Conservation (phyloP, 805 yeast species). For the Pichia nanzhaoensis region DNA sequence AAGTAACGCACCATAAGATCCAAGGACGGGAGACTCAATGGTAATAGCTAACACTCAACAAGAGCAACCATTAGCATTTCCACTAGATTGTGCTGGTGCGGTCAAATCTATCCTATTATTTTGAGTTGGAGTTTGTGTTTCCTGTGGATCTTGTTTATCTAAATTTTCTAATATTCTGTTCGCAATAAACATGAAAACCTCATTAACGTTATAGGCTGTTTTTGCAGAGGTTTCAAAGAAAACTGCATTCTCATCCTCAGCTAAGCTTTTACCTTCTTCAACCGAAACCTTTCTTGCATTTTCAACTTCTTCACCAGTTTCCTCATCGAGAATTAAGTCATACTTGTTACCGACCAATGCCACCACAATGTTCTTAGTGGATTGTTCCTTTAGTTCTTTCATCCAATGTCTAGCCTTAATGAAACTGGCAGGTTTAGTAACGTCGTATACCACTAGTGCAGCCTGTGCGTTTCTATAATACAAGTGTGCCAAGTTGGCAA, state of each 20-base stretch:
- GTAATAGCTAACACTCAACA: slow-evolving; percentile 27
- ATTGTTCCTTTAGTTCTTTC: slow-evolving; percentile 90
- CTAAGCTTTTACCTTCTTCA: slow-evolving; percentile 81
- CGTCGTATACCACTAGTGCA: slow-evolving; percentile 91
- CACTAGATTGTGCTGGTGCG: slow-evolving; percentile 23
- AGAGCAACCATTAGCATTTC: slow-evolving; percentile 26
- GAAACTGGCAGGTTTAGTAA: slow-evolving; percentile 91
- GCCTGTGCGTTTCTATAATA: slow-evolving; percentile 97
- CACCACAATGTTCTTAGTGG: slow-evolving; percentile 82
- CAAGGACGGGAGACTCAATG: too few species aligned
- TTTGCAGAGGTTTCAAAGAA: slow-evolving; percentile 96
- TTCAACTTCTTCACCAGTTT: slow-evolving; percentile 42
- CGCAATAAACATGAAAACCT: slow-evolving; percentile 87
- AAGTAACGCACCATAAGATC: too few species aligned
- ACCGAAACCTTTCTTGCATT: slow-evolving; percentile 67
- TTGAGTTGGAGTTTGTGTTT: slow-evolving; percentile 1
- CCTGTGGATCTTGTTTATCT: slow-evolving; percentile 9
- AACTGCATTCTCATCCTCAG: slow-evolving; percentile 83
- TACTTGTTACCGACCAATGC: slow-evolving; percentile 92
- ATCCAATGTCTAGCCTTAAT: slow-evolving; percentile 98
- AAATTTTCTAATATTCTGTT: slow-evolving; percentile 60
- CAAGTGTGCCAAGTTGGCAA: slow-evolving; percentile 95
- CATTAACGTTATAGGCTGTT: slow-evolving; percentile 80
- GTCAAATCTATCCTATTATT: slow-evolving; percentile 32
- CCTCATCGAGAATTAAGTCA: slow-evolving; percentile 58